These are phyloP conservation scores for Citrus medica DNA, from an alignment of 345 rosid species.

Conservation along the genomic window DNA sequence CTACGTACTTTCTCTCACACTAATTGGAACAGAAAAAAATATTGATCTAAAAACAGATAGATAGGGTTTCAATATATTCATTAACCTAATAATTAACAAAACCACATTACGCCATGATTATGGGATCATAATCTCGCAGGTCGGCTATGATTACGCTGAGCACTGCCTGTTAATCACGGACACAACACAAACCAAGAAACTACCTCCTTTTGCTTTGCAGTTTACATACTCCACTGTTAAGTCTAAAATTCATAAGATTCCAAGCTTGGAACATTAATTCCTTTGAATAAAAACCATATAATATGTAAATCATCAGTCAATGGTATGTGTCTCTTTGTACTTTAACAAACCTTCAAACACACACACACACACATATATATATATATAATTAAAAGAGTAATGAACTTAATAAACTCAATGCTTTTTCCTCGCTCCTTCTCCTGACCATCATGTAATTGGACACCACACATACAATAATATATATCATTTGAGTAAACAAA, in stretches of 20 bases:
- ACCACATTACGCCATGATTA: conserved; percentile 38
- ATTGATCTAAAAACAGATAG: not conserved
- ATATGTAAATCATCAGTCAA: conserved; percentile 16
- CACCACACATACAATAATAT: not conserved
- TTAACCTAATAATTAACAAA: conserved; percentile 10
- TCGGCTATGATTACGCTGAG: conserved; percentile 73
- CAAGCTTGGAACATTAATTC: conserved; percentile 41
- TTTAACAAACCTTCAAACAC: conserved; percentile 12
- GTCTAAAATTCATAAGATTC: conserved; percentile 17
- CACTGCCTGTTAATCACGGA: conserved; percentile 48
- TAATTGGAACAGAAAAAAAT: not conserved
- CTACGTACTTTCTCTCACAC: not conserved
- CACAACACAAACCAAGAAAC: conserved; percentile 51
- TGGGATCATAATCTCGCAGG: conserved; percentile 60
- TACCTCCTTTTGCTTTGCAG: not conserved
- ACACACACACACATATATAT: too few species aligned
- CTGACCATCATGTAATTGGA: not conserved
- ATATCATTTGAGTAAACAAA: not conserved
- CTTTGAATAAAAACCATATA: conserved; percentile 8
- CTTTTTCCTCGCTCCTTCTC: conserved; percentile 19
- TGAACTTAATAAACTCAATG: not conserved
- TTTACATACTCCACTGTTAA: not conserved
- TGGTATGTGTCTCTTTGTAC: conserved; percentile 30
- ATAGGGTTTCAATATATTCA: not conserved
- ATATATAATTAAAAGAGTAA: not conserved